These are phyloP conservation scores for Phlyctochytrium bullatum DNA, from an alignment of 192 early-diverging fungal species.

Conservation along the genomic window DNA sequence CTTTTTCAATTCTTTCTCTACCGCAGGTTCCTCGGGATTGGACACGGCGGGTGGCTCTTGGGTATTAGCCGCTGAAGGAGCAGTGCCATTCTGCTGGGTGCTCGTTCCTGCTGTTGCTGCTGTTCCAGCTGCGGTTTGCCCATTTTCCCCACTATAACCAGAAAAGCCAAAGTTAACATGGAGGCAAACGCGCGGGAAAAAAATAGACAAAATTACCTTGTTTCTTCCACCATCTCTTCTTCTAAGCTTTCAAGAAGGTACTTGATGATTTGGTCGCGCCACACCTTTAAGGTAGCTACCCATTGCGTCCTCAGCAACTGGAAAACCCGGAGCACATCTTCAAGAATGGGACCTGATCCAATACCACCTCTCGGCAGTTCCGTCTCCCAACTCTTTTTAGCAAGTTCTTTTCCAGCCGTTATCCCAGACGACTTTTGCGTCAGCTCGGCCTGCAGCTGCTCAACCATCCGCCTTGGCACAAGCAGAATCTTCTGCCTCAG, in stretches of 20 bases:
- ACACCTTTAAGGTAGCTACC: conserved; percentile 16
- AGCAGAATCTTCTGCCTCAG: conserved; percentile 28
- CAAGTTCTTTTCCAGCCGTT: conserved; percentile 7
- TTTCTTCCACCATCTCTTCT: background rate
- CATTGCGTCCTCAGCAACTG: conserved; percentile 16
- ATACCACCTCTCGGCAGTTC: background rate
- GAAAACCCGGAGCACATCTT: conserved; percentile 10
- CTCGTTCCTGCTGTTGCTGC: background rate
- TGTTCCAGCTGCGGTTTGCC: too few species aligned
- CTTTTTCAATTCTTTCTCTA: background rate
- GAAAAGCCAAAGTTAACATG: too few species aligned
- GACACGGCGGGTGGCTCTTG: too few species aligned
- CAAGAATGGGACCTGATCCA: background rate
- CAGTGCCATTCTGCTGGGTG: background rate
- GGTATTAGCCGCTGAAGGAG: background rate
- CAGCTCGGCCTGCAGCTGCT: background rate
- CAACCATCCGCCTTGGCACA: conserved; percentile 7
- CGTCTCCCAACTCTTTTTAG: too few species aligned
- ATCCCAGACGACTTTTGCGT: background rate
- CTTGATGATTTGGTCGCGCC: conserved; percentile 28
- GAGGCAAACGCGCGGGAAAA: too few species aligned
- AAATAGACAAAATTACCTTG: background rate
- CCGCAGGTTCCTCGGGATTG: background rate
- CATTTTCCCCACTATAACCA: too few species aligned
- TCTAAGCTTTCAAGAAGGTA: conserved; percentile 11